Evolutionary conservation across 768 basidiomycete species (phyloP).

Genomic region (Mycena albidolilacea): DNA sequence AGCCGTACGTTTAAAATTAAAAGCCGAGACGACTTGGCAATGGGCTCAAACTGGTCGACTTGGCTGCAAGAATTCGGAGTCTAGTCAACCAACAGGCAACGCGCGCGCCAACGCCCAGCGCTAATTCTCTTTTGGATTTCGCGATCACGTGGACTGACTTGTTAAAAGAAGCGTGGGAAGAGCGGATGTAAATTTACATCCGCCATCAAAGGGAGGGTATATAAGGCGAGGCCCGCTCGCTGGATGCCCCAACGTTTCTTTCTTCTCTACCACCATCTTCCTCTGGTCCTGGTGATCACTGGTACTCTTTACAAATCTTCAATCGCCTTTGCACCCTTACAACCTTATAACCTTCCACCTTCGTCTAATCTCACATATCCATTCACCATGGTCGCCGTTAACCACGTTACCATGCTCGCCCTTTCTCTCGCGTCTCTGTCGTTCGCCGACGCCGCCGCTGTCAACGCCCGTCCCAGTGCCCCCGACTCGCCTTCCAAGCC

Average conservation of each 20-base stretch:
- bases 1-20: too few species aligned
- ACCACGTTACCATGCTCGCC: conserved; percentile 60
- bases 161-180: not conserved
- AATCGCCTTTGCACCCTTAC: conserved; percentile 40
- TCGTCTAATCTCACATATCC: conserved; percentile 16
- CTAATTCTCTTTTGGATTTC: not conserved
- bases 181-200: conserved; percentile 6
- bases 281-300: conserved; percentile 71
- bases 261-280: conserved; percentile 53
- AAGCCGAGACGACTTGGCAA: too few species aligned
- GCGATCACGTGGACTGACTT: not conserved
- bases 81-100: too few species aligned
- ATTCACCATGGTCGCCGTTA: conserved; percentile 66
- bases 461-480: conserved; percentile 42
- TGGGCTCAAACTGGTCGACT: too few species aligned
- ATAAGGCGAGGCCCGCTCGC: not conserved
- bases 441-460: conserved; percentile 56
- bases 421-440: conserved; percentile 61
- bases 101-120: too few species aligned
- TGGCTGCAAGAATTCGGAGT: too few species aligned
- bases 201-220: not conserved
- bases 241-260: conserved; percentile 40
- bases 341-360: not conserved
- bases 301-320: conserved; percentile 41
- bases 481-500: conserved; percentile 33